Conservation (phyloP, 768 basidiomycete species). For the Gyrodon lividus region DNA sequence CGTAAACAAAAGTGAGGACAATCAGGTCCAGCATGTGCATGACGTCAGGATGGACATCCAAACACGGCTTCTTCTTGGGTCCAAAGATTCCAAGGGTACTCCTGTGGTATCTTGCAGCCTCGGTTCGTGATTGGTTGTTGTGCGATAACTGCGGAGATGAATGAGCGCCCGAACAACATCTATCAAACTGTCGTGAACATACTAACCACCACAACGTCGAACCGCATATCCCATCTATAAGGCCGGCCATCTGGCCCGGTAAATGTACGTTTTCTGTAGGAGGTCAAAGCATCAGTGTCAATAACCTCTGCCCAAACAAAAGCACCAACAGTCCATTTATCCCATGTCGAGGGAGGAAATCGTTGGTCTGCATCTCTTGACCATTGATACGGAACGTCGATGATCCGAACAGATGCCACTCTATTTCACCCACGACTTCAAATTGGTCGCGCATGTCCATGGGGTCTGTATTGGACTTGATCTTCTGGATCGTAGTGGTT, state of each 20-base stretch:
- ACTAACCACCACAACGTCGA: constrained; percentile 15
- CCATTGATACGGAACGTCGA: constrained; percentile 32
- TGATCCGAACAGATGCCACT: constrained; percentile 32
- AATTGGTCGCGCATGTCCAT: constrained; percentile 31
- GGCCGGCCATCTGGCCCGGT: constrained; percentile 31
- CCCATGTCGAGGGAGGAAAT: constrained; percentile 25
- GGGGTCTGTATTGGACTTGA: constrained; percentile 20
- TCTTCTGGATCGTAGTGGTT: constrained; percentile 26
- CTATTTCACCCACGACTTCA: constrained; percentile 32
- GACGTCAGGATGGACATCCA: constrained; percentile 19
- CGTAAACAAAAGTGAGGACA: constrained; percentile 31
- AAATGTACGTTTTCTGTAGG: constrained; percentile 29
- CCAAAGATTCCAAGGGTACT: constrained; percentile 20
- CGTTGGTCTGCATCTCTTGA: constrained; percentile 21
- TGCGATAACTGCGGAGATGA: constrained; percentile 17
- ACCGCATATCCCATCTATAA: constrained; percentile 35
- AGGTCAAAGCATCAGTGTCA: not conserved
- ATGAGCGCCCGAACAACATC: not conserved
- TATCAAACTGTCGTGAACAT: too few relatives aligned
- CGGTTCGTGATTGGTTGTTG: constrained; percentile 11
- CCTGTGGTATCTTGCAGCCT: constrained; percentile 22
- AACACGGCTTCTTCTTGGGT: constrained; percentile 14
- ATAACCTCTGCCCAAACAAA: not conserved
- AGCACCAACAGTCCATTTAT: constrained; percentile 21
- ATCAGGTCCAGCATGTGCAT: constrained; percentile 28